Base-by-base conservation (phyloP, 2,329 filamentous ascomycete genomes). In the Gliomastix tumulicola region DNA sequence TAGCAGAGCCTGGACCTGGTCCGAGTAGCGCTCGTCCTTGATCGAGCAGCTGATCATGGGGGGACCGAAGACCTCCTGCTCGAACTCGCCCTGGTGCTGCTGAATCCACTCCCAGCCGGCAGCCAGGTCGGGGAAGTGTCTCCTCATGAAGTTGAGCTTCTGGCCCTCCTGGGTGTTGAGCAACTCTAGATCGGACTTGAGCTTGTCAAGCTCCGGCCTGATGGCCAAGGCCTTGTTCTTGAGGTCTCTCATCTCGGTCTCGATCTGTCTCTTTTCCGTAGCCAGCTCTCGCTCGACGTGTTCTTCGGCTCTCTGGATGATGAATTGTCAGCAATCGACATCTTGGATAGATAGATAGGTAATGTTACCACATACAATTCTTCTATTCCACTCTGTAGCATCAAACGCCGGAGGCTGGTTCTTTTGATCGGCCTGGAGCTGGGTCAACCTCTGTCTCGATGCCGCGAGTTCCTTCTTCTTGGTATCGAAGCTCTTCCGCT, bases 101-200 rank as follows among this genome's bases (percentile, higher is more conserved):
- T 86, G 74, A 35, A 97, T 71, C 89, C 90, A 98, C 30, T 80
- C 69, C 79, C 87, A 95, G 3, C 81, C 88, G 45, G 55, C 65
- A 10, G 74, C 73, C 3, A 83, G 77, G 39, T 96, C 84, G 0
- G 54, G 54, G 10, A 81, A 83, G 1, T 72, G 13, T 6, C 54
- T 68, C 36, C 66, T 68, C 37, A 98, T 70, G 44, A 82, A 77
- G 34, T 63, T 76, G 38, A 84, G 66, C 46, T 87, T 82, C 50
- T 85, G 83, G 6, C 88, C 89, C 41, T 80, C 70, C 47, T 84
- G 76, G 2, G 87, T 90, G 34, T 87, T 71, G 12, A 95, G 68
- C 15, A 65, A 71, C 18, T 66, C 56, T 17, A 86, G 56, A 13
- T 79, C 71, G 4, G 50, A 46, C 44, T 75, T 44, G 2, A 69